Conservation (phyloP, 768 basidiomycete genomes). For the Pleurotus platypus region DNA sequence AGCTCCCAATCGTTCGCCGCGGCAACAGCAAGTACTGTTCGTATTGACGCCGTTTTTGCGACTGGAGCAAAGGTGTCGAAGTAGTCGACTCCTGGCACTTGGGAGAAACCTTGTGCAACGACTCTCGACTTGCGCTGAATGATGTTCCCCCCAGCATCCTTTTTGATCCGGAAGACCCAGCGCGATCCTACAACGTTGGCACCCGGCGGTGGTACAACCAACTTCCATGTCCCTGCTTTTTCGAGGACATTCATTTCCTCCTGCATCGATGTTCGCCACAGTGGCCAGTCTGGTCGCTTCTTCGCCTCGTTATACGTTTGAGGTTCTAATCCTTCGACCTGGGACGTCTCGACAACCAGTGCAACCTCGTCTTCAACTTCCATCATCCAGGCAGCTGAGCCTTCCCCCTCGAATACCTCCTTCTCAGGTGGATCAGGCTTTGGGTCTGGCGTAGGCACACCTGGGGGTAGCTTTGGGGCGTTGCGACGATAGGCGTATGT, state of each 20-base stretch:
- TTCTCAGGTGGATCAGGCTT: neutral
- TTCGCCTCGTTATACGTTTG: constrained; percentile 16
- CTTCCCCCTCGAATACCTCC: constrained; percentile 12
- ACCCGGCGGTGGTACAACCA: constrained; percentile 11
- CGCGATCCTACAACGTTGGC: constrained; percentile 12
- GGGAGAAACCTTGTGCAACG: constrained; percentile 21
- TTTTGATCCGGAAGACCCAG: constrained; percentile 26
- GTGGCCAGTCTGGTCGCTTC: constrained; percentile 9
- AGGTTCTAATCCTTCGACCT: constrained; percentile 24
- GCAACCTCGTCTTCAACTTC: constrained; percentile 16
- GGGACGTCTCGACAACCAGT: constrained; percentile 18
- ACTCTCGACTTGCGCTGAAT: constrained; percentile 20
- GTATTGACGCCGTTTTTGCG: constrained; percentile 14
- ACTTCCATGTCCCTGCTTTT: constrained; percentile 14
- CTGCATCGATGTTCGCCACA: constrained; percentile 15
- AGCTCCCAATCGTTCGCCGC: constrained; percentile 7
- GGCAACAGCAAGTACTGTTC: neutral
- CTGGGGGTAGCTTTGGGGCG: constrained; percentile 5
- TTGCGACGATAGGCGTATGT: neutral
- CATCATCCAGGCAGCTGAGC: constrained; percentile 12
- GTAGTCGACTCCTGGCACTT: constrained; percentile 18
- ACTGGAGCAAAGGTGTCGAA: constrained; percentile 10
- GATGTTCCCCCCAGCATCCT: constrained; percentile 21
- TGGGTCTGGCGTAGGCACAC: neutral
- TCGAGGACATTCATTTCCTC: constrained; percentile 18